phyloP scores from a whole-genome alignment of 2,329 filamentous ascomycete genomes.

The Leptographium radiaticola region DNA sequence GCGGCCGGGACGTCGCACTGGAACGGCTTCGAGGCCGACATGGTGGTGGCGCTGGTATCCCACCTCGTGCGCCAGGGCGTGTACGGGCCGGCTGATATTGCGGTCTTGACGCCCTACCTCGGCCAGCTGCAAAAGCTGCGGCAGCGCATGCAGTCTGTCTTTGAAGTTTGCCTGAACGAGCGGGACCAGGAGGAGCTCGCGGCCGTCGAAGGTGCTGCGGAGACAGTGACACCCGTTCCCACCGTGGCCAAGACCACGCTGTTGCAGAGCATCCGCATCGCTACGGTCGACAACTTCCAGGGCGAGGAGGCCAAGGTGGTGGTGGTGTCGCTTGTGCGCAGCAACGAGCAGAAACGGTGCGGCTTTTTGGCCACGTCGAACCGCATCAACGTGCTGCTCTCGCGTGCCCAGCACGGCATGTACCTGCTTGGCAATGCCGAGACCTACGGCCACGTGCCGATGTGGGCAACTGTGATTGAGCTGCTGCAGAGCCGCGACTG shows the following conservation, averaged over 20 bases:
- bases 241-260: slow-evolving; percentile 26
- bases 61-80: slow-evolving; percentile 53
- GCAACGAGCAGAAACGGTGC: slow-evolving; percentile 42
- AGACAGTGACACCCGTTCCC: slow-evolving; percentile 8
- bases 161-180: slow-evolving; percentile 52
- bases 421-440: slow-evolving; percentile 55
- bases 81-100: slow-evolving; percentile 50
- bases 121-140: slow-evolving; percentile 43
- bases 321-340: slow-evolving; percentile 57
- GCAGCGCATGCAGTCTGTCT: slow-evolving; percentile 6
- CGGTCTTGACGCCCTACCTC: slow-evolving; percentile 54
- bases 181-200: slow-evolving; percentile 42
- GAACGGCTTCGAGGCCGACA: slow-evolving; percentile 43
- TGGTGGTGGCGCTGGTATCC: slow-evolving; percentile 48
- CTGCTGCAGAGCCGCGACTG: slow-evolving; percentile 33
- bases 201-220: slow-evolving; percentile 15
- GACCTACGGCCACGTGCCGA: slow-evolving; percentile 41
- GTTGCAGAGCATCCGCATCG: slow-evolving; percentile 9
- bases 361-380: slow-evolving; percentile 57
- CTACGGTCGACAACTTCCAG: slow-evolving; percentile 52
- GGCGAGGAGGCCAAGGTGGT: slow-evolving; percentile 64
- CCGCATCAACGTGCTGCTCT: slow-evolving; percentile 56
- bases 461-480: slow-evolving; percentile 49
- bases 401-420: slow-evolving; percentile 55
- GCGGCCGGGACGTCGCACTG: background rate